phyloP scores from a whole-genome alignment of 2,329 filamentous ascomycete species.

The Drechslerella stenobrocha region DNA sequence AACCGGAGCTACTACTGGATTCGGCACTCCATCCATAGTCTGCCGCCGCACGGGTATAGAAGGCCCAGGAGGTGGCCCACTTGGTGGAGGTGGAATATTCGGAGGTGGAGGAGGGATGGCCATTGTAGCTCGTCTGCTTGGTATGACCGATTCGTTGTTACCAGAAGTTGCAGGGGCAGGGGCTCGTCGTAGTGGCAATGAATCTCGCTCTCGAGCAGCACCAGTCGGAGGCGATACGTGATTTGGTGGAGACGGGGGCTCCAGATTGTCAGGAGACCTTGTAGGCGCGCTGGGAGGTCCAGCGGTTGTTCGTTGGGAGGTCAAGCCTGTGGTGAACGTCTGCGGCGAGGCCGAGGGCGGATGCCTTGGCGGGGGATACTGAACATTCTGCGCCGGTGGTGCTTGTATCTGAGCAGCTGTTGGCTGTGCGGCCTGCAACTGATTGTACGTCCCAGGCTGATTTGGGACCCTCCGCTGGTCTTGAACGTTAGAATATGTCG shows the following conservation, averaged over 20 bases:
- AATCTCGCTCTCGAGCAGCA: conserved; percentile 36
- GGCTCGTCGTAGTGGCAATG: conserved; percentile 30
- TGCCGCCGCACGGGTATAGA: conserved; percentile 16
- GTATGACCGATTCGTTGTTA: conserved; percentile 19
- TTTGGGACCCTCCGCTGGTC: conserved; percentile 30
- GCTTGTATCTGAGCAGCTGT: conserved; percentile 16
- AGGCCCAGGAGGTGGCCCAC: conserved; percentile 30
- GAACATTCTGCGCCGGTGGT: conserved; percentile 22
- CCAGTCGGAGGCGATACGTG: conserved; percentile 28
- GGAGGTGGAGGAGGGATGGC: conserved; percentile 36
- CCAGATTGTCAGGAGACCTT: conserved; percentile 37
- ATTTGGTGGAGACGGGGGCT: conserved; percentile 28
- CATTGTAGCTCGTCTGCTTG: conserved; percentile 47
- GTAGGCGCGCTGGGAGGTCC: conserved; percentile 17
- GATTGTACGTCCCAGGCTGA: conserved; percentile 36
- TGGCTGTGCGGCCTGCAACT: conserved; percentile 13
- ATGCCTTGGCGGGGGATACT: conserved; percentile 36
- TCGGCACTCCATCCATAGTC: conserved; percentile 30
- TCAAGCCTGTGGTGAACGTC: conserved; percentile 12
- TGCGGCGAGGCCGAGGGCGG: conserved; percentile 20
- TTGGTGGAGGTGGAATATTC: conserved; percentile 39
- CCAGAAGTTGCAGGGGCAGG: conserved; percentile 9
- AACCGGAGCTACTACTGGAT: not conserved
- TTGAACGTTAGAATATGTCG: conserved; percentile 32
- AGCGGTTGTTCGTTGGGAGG: conserved; percentile 11